Evolutionary conservation across 2,329 filamentous ascomycete species (phyloP), one percentile per base, ranked within the genome.

Genomic region (Orbilia blumenaviensis): DNA sequence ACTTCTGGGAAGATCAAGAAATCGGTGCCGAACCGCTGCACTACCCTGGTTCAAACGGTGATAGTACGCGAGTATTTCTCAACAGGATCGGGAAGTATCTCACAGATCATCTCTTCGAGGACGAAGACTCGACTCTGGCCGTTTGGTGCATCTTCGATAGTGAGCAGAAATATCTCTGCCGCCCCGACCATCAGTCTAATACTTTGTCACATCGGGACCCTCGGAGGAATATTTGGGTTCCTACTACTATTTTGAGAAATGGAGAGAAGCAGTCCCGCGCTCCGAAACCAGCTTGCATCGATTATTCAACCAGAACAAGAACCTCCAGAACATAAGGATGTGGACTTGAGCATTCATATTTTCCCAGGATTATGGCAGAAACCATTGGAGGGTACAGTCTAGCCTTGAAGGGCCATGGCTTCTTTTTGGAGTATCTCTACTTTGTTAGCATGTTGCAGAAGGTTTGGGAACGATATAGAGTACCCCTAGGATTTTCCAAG

Each of bases 101-200:
- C 2, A n/a, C 2, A 14, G 16, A 46, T 0, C 34, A 46, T 2
- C 18, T 63, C 6, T 32, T 71, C 4, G 10, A 46, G 16, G 21
- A 27, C n/a, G 44, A 71, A 23, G 3, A 1, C n/a, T 62, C 56
- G 18, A 36, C 29, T 46, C 3, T 56, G 1, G 44, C 23, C n/a
- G 63, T 44, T 21, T 71, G 66, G 66, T 48, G 56, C 18, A 32
- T 71, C 8, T 71, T 71, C 29, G 56, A 71, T 27, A n/a, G 21
- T 2, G 66, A 63, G 36, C 44, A 60, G 7, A 12, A 18, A 23
- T 63, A 63, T 14, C 66, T 52, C 14, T 29, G 27, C 12, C 46
- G 27, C 6, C 27, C 34, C 27, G n/a, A 62, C 2, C 50, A 71
- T 14, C 23, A 25, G 1, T 10, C 52, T 5, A 29, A 21, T 14